Evolutionary conservation across 192 early-diverging fungal species (phyloP).

Genomic region (Pilaira anomala): DNA sequence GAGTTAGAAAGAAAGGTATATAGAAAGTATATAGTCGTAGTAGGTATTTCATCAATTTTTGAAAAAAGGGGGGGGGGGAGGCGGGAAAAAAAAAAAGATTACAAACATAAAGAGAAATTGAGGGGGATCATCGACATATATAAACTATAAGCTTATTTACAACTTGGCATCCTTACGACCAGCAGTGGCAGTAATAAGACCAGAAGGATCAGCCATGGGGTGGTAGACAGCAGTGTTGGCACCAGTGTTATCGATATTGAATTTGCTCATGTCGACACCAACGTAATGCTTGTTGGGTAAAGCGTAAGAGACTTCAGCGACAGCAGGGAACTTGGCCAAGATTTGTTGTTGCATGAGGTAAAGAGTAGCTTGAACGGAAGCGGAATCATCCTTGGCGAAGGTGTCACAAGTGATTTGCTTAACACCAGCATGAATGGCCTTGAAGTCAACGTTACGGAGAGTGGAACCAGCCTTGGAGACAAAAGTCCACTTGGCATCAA

Average conservation of each 20-base stretch:
- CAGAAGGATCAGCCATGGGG: constrained; percentile 71
- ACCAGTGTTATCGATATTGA: constrained; percentile 63
- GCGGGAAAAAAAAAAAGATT: background rate
- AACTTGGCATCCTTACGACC: constrained; percentile 50
- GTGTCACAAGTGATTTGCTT: constrained; percentile 66
- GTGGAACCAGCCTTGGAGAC: constrained; percentile 18
- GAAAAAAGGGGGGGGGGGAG: background rate
- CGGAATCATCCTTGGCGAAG: constrained; percentile 75
- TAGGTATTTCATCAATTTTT: background rate
- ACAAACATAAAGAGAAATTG: background rate
- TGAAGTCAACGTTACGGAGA: constrained; percentile 45
- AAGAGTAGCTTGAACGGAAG: constrained; percentile 78
- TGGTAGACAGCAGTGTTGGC: constrained; percentile 69
- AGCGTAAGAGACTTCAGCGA: constrained; percentile 64
- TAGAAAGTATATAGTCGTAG: background rate
- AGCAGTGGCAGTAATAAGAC: constrained; percentile 68
- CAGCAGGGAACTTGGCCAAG: constrained; percentile 52
- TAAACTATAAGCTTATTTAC: constrained; percentile 16
- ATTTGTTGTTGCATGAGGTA: constrained; percentile 71
- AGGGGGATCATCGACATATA: background rate
- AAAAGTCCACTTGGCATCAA: constrained; percentile 69
- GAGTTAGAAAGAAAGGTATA: background rate
- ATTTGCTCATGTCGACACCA: constrained; percentile 65
- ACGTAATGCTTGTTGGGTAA: constrained; percentile 81
- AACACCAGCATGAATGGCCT: constrained; percentile 54